Evolutionary conservation across 176 grass and related monocot genomes (phyloP), one percentile per base, ranked within the genome.

Genomic region (Guadua angustifolia): DNA sequence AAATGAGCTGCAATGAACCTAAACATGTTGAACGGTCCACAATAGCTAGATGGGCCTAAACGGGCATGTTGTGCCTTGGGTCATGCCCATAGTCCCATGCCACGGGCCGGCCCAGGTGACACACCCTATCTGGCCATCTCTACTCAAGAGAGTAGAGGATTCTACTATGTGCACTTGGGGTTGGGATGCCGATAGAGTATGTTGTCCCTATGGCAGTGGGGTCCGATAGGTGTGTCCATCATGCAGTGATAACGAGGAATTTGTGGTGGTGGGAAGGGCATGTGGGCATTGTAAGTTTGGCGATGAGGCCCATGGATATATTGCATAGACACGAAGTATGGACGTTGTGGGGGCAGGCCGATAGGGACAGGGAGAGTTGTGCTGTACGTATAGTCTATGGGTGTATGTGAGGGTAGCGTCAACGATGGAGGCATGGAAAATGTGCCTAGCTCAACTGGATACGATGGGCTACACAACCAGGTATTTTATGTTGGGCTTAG

Each of bases 241-340:
- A 4, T 0, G 4, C 64, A 70, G 63, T 33, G 70, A 2, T 0
- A 0, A 0, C 1, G 0, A 0, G 0, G 0, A 4, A 0, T 60
- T 15, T 73, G 75, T 17, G 82, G 77, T 57, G 32, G 24, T 43
- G 63, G 61, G 2, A 6, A 21, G 61, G 51, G 3, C 69, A 61
- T 76, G 75, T 80, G 75, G 50, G 7, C 36, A 17, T 29, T 10
- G 46, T 8, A 2, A 2, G 57, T 50, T 71, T 9, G 5, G 14
- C 32, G 2, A 16, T 29, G 38, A 36, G 59, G 19, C 22, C 14
- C 9, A 36, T 15, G 21, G 45, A 19, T 9, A 2, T 19, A 8
- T 43, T 18, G 50, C 4, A 45, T 72, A 69, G 58, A 53, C 77
- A 0, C 22, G 69, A 45, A 73, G 67, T 32, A 55, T 52, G 10